Percentiles rank a stretch among this genome's conserved stretches.
Evolutionary conservation across 31 red algal genomes (phyloP).

Genomic region (Endocladia muricata): DNA sequence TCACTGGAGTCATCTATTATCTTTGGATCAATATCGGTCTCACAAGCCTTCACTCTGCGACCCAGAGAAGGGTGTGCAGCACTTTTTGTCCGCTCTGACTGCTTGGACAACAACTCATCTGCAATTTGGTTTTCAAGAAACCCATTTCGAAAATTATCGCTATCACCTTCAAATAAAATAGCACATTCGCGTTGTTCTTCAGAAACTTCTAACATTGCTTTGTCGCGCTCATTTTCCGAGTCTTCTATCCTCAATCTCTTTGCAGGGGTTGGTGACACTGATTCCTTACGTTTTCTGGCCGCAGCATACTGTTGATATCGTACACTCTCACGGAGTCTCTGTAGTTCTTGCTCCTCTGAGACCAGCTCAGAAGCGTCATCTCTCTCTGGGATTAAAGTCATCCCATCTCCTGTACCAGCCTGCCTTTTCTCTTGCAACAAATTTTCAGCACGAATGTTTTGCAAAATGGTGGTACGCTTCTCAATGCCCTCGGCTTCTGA

Average conservation of each 20-base stretch:
- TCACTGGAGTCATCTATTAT: slow-evolving; percentile 68
- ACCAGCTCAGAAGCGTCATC: not conserved
- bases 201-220: too few species aligned
- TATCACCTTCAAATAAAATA: too few species aligned
- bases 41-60: not conserved
- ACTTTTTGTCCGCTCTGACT: too few species aligned
- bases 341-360: slow-evolving; percentile 5
- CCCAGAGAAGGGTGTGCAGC: too few species aligned
- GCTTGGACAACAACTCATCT: too few species aligned
- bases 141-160: too few species aligned
- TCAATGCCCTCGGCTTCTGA: slow-evolving; percentile 9
- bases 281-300: not conserved
- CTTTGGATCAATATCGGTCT: slow-evolving; percentile 44
- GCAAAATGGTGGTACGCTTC: not conserved
- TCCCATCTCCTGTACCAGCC: not conserved
- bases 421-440: not conserved
- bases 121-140: too few species aligned
- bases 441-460: slow-evolving; percentile 7
- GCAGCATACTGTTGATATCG: slow-evolving; percentile 6
- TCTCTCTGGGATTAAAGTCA: not conserved
- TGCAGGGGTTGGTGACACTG: not conserved
- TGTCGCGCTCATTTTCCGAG: too few species aligned
- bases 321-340: slow-evolving; percentile 7
- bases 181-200: too few species aligned
- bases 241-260: too few species aligned